These are phyloP conservation scores for Fusarium globosum DNA, from an alignment of 2,329 filamentous ascomycete species.

Conservation along the genomic window DNA sequence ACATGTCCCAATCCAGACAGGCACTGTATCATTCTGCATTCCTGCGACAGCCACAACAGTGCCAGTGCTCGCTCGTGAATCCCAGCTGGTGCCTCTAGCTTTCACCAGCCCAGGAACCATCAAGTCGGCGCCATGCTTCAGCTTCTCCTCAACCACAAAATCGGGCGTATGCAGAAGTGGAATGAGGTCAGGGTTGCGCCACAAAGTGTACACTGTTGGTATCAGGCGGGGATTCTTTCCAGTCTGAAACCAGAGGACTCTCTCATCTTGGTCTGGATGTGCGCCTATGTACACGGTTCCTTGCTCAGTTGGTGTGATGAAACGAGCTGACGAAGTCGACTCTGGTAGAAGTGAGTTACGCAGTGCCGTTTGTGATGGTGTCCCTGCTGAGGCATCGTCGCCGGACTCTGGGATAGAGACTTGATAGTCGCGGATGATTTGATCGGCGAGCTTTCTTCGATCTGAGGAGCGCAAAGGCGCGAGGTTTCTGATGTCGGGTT, in stretches of 20 bases:
- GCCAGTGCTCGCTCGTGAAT: constrained; percentile 29
- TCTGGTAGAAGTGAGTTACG: constrained; percentile 40
- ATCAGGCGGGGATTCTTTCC: constrained; percentile 39
- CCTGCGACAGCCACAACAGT: constrained; percentile 41
- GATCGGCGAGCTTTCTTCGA: constrained; percentile 38
- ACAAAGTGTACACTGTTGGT: constrained; percentile 40
- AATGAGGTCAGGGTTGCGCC: constrained; percentile 37
- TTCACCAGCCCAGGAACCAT: constrained; percentile 40
- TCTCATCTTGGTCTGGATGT: constrained; percentile 34
- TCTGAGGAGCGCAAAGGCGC: constrained; percentile 40
- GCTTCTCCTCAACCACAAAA: constrained; percentile 40
- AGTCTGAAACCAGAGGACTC: constrained; percentile 40
- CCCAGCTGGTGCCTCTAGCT: constrained; percentile 24
- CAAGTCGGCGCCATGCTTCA: constrained; percentile 35
- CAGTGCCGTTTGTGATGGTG: constrained; percentile 27
- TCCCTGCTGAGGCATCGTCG: constrained; percentile 28
- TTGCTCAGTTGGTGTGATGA: constrained; percentile 34
- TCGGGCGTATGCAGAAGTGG: constrained; percentile 39
- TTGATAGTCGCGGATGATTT: constrained; percentile 41
- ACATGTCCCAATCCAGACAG: constrained; percentile 36
- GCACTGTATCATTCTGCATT: constrained; percentile 34
- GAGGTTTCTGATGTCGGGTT: constrained; percentile 40
- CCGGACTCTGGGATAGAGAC: constrained; percentile 20
- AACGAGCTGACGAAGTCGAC: constrained; percentile 38
- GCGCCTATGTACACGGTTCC: constrained; percentile 36